Evolutionary conservation across 495 filamentous ascomycete genomes (phyloP).

Genomic region (Copromyces sp.): DNA sequence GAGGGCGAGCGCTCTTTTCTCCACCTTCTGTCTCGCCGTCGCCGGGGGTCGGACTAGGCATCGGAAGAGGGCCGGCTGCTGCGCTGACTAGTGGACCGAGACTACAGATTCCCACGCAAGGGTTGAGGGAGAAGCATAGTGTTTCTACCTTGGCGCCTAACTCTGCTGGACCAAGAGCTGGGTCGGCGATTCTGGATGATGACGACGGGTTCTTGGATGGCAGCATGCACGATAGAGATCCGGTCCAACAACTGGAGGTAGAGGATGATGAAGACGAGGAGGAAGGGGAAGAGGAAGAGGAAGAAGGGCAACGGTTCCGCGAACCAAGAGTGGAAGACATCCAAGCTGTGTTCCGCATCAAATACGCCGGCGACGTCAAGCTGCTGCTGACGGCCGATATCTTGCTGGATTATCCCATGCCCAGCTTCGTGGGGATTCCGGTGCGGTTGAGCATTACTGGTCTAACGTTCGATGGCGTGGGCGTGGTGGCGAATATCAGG

Average conservation of each 20-base stretch:
- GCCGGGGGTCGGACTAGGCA: constrained; percentile 12
- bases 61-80: constrained; percentile 1
- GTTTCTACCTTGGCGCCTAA: constrained; percentile 44
- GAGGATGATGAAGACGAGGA: constrained; percentile 15
- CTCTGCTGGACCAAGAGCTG: constrained; percentile 22
- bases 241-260: neutral
- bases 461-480: constrained; percentile 87
- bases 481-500: constrained; percentile 79
- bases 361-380: constrained; percentile 74
- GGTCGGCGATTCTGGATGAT: constrained; percentile 13
- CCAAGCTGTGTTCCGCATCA: constrained; percentile 81
- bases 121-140: constrained; percentile 39
- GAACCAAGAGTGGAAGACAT: constrained; percentile 57
- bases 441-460: constrained; percentile 89
- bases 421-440: constrained; percentile 87
- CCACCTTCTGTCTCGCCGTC: constrained; percentile 2
- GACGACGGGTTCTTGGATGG: neutral
- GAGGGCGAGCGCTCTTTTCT: constrained; percentile 2
- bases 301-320: constrained; percentile 25
- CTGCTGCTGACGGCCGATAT: constrained; percentile 88
- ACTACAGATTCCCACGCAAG: neutral
- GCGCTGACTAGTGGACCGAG: neutral
- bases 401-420: constrained; percentile 94
- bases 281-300: constrained; percentile 16
- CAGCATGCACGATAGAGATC: neutral